phyloP scores from a whole-genome alignment of 2,329 filamentous ascomycete species.

The Dactylonectria macrodidyma region DNA sequence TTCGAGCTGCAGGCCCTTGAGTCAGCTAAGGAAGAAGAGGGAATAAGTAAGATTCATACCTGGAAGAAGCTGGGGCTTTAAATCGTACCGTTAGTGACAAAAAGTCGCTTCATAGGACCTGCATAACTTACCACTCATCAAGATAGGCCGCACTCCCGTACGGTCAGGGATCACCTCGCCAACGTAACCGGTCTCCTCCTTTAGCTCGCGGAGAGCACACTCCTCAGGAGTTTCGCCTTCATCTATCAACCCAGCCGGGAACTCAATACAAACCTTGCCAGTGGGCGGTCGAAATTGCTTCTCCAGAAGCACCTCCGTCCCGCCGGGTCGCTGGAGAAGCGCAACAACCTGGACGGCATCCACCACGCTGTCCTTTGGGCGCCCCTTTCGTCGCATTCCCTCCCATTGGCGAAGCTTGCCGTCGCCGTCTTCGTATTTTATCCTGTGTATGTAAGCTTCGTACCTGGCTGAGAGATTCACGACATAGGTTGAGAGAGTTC shows the following conservation, averaged over 20 bases:
- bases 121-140: constrained; percentile 19
- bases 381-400: constrained; percentile 78
- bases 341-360: constrained; percentile 83
- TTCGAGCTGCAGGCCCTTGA: constrained; percentile 68
- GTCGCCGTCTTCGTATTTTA: constrained; percentile 75
- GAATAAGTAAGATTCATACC: neutral
- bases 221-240: constrained; percentile 73
- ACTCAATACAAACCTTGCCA: constrained; percentile 72
- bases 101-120: constrained; percentile 46
- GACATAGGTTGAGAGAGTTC: neutral
- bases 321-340: constrained; percentile 70
- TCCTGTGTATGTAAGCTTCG: constrained; percentile 54
- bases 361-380: constrained; percentile 72
- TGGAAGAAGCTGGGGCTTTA: constrained; percentile 73
- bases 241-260: constrained; percentile 76
- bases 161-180: constrained; percentile 58
- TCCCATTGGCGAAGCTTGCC: constrained; percentile 77
- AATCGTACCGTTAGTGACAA: constrained; percentile 73
- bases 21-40: neutral
- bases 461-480: constrained; percentile 5
- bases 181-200: constrained; percentile 78
- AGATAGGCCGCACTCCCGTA: constrained; percentile 10
- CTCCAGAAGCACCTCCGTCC: constrained; percentile 73
- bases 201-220: constrained; percentile 74
- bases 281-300: constrained; percentile 78